phyloP scores from a whole-genome alignment of 805 yeast species.

The Saturnispora sanitii region DNA sequence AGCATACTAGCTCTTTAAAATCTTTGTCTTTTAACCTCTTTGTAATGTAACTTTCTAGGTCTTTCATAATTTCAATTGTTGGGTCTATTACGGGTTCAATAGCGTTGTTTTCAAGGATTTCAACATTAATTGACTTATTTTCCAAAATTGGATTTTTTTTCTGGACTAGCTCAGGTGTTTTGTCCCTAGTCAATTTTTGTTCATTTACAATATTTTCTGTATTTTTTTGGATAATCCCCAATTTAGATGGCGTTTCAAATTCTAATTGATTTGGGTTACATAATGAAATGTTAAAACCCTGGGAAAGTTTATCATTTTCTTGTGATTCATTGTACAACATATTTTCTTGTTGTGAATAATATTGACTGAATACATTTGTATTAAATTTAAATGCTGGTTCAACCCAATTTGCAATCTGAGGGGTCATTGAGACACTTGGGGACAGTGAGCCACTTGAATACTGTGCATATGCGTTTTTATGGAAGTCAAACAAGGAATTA shows the following conservation, averaged over 20 bases:
- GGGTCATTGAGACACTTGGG: neutral
- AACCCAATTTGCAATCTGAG: too few relatives aligned
- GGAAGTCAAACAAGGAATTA: neutral
- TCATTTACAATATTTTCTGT: too few relatives aligned
- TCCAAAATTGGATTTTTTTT: neutral
- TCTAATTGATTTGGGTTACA: neutral
- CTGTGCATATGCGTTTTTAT: neutral
- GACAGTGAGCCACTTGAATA: neutral
- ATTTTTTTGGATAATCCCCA: neutral
- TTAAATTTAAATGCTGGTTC: neutral
- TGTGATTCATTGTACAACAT: neutral
- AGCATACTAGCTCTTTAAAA: constrained; percentile 5
- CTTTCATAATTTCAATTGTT: neutral
- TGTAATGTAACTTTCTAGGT: constrained; percentile 1
- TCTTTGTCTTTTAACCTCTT: constrained; percentile 1
- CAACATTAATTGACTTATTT: neutral
- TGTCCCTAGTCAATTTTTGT: too few relatives aligned
- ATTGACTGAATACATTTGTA: neutral
- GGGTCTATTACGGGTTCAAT: too few relatives aligned
- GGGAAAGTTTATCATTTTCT: neutral
- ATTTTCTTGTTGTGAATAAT: neutral
- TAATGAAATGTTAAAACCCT: neutral
- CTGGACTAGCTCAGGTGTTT: too few relatives aligned
- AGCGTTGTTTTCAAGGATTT: neutral
- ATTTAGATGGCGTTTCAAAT: neutral